Conservation (phyloP, 768 basidiomycete species). For the Leucosporidium scottii region DNA sequence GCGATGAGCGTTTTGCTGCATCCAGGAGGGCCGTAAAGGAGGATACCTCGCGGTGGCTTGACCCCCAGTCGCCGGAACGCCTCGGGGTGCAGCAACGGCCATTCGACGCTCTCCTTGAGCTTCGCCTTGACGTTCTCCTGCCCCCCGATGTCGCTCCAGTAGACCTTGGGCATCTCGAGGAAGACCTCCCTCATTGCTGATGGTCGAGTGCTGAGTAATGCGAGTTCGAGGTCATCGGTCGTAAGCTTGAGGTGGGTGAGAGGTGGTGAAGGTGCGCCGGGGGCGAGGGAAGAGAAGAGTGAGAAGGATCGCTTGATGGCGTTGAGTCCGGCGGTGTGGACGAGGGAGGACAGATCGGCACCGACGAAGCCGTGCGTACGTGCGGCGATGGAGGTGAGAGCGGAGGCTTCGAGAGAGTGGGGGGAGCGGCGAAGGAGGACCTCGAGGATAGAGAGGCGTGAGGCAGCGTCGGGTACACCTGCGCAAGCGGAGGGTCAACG, state of each 20-base stretch:
- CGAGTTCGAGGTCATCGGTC: slow-evolving; percentile 57
- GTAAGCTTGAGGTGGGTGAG: slow-evolving; percentile 47
- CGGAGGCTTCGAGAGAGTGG: slow-evolving; percentile 55
- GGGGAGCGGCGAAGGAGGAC: slow-evolving; percentile 77
- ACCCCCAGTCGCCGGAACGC: slow-evolving; percentile 82
- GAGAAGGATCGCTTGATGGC: slow-evolving; percentile 65
- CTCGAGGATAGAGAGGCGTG: slow-evolving; percentile 75
- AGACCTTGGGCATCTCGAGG: slow-evolving; percentile 72
- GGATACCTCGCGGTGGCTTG: slow-evolving; percentile 75
- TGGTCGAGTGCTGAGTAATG: slow-evolving; percentile 73
- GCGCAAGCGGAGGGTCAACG: neutral
- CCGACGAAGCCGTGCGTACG: slow-evolving; percentile 91
- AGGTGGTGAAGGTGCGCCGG: slow-evolving; percentile 37
- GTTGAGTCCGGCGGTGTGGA: slow-evolving; percentile 83
- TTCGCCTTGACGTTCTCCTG: slow-evolving; percentile 73
- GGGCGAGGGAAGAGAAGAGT: slow-evolving; percentile 43
- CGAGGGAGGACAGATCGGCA: slow-evolving; percentile 84
- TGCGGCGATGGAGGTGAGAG: slow-evolving; percentile 61
- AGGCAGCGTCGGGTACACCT: slow-evolving; percentile 85
- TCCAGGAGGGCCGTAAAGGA: slow-evolving; percentile 96
- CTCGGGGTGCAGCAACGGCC: slow-evolving; percentile 82
- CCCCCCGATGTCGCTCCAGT: slow-evolving; percentile 84
- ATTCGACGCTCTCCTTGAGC: slow-evolving; percentile 84
- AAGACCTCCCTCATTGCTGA: slow-evolving; percentile 92
- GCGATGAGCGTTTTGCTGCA: slow-evolving; percentile 95